Evolutionary conservation across 257 asterid species (phyloP).

Genomic region (Vinca minor): DNA sequence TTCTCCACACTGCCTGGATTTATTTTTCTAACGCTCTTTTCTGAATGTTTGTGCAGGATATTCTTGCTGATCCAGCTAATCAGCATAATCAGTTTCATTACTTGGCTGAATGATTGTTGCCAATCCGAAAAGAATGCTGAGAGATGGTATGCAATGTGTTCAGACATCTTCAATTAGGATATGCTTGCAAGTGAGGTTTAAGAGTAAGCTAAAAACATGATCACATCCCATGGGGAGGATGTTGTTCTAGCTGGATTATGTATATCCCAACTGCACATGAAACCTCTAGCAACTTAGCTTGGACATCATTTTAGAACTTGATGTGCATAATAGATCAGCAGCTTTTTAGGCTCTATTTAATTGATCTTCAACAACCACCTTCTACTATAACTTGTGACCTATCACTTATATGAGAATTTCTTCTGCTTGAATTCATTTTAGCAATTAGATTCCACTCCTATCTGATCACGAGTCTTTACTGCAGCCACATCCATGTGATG

Average conservation of each 20-base stretch:
- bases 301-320: not conserved
- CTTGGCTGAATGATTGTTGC: slow-evolving; percentile 41
- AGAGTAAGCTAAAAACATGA: not conserved
- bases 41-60: slow-evolving; percentile 28
- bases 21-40: not conserved
- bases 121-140: slow-evolving; percentile 33
- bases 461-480: not conserved
- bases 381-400: not conserved
- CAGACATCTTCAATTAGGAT: not conserved
- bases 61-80: slow-evolving; percentile 42
- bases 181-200: not conserved
- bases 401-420: not conserved
- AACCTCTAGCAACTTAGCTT: not conserved
- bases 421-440: not conserved
- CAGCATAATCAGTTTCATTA: slow-evolving; percentile 46
- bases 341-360: not conserved
- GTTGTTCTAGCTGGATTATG: not conserved
- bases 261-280: not conserved
- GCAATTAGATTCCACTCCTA: not conserved
- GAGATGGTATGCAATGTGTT: slow-evolving; percentile 31
- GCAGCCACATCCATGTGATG: slow-evolving; percentile 49
- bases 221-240: not conserved
- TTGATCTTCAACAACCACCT: not conserved
- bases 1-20: not conserved
- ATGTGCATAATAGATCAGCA: not conserved